phyloP scores from a whole-genome alignment of 768 basidiomycete species.

The Galerina marginata region DNA sequence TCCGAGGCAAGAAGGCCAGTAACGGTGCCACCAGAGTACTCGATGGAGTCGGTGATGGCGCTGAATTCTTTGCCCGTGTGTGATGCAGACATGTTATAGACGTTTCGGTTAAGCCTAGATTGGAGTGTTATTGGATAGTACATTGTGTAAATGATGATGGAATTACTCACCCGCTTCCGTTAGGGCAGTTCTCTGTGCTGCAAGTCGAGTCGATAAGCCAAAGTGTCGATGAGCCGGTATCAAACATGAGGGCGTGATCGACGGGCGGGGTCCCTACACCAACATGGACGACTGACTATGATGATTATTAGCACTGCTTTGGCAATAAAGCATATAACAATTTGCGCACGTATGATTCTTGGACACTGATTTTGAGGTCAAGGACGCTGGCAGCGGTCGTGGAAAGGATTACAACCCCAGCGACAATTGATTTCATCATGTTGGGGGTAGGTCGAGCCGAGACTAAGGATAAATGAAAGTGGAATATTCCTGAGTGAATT shows the following conservation, averaged over 20 bases:
- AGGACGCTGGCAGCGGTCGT: not conserved
- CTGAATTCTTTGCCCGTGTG: not conserved
- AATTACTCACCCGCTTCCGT: constrained; percentile 1
- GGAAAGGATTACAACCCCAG: not conserved
- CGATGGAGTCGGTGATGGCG: not conserved
- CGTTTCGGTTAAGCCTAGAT: not conserved
- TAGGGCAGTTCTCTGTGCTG: not conserved
- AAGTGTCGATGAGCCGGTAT: constrained; percentile 2
- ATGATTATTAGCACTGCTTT: not conserved
- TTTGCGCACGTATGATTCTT: not conserved
- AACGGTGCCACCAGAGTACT: constrained; percentile 2
- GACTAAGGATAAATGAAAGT: not conserved
- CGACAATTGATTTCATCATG: not conserved
- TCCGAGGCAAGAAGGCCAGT: constrained; percentile 2
- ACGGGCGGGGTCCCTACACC: not conserved
- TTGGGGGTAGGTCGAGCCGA: not conserved
- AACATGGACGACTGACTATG: constrained; percentile 1
- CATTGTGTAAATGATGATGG: not conserved
- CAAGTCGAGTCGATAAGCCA: constrained; percentile 4
- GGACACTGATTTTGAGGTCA: constrained; percentile 2
- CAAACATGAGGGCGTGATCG: not conserved
- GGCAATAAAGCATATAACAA: not conserved
- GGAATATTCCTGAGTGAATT: too few species aligned
- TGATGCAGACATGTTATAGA: not conserved
- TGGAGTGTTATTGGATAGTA: not conserved